These are phyloP conservation scores for Pisolithus thermaeus DNA, from an alignment of 1,284 basidiomycete species.

Conservation along the genomic window DNA sequence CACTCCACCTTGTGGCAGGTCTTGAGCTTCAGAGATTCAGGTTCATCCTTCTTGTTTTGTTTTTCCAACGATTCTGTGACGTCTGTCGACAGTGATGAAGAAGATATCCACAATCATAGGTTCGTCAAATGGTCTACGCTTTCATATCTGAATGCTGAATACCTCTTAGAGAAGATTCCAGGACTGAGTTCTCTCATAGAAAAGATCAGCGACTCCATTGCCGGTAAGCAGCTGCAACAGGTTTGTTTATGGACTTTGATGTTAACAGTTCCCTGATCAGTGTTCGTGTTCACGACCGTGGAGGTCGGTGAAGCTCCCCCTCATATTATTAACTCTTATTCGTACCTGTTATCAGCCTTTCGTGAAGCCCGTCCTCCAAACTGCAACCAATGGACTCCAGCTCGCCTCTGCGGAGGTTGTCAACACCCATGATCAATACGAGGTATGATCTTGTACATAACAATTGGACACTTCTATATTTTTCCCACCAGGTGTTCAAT, in stretches of 20 bases:
- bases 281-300: slow-evolving; percentile 78
- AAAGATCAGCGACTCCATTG: slow-evolving; percentile 75
- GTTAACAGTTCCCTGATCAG: slow-evolving; percentile 26
- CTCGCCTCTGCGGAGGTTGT: slow-evolving; percentile 72
- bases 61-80: not conserved
- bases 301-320: slow-evolving; percentile 40
- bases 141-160: not conserved
- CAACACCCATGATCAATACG: slow-evolving; percentile 75
- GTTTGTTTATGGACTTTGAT: not conserved
- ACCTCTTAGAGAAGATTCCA: slow-evolving; percentile 57
- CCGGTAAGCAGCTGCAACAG: slow-evolving; percentile 34
- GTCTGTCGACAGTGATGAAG: slow-evolving; percentile 59
- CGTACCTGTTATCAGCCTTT: slow-evolving; percentile 49
- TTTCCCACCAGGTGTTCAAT: slow-evolving; percentile 57
- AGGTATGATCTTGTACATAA: slow-evolving; percentile 31
- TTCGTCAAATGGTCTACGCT: slow-evolving; percentile 28
- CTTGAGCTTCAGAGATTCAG: slow-evolving; percentile 77
- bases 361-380: slow-evolving; percentile 65
- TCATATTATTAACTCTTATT: slow-evolving; percentile 6
- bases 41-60: slow-evolving; percentile 26
- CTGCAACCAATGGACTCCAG: slow-evolving; percentile 57
- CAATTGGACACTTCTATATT: not conserved
- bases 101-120: slow-evolving; percentile 83
- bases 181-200: slow-evolving; percentile 70
- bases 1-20: slow-evolving; percentile 84